phyloP scores from a whole-genome alignment of 208 protist genomes.

The Naegleria lovaniensis region DNA sequence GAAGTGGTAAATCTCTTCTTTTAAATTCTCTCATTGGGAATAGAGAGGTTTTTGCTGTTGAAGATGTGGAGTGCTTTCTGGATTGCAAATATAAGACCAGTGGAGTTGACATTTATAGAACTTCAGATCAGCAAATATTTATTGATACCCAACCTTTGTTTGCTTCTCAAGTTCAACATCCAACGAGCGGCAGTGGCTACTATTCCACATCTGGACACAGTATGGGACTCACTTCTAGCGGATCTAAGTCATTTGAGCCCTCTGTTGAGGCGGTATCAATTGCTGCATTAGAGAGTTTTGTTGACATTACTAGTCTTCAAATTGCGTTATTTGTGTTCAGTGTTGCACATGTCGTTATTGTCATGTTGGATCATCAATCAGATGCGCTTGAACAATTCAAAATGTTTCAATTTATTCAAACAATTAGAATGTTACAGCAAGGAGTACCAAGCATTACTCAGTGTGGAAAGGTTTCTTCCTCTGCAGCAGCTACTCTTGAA shows the following conservation, averaged over 20 bases:
- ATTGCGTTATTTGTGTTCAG: background rate
- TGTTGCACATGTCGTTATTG: background rate
- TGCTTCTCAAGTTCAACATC: background rate
- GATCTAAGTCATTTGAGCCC: background rate
- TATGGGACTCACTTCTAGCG: background rate
- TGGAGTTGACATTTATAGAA: background rate
- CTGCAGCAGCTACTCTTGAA: background rate
- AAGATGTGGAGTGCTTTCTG: background rate
- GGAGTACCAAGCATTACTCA: background rate
- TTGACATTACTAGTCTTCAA: background rate
- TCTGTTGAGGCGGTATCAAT: background rate
- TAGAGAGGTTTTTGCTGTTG: background rate
- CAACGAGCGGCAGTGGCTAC: background rate
- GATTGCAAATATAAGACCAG: background rate
- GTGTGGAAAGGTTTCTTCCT: background rate
- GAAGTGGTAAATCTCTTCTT: background rate
- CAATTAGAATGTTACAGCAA: conserved; percentile 8
- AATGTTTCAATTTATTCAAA: conserved; percentile 6
- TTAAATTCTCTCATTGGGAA: background rate
- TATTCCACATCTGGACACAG: too few species aligned
- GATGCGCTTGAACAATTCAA: background rate
- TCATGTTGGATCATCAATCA: background rate
- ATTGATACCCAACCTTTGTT: background rate
- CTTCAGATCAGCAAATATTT: background rate
- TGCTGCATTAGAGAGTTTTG: background rate